phyloP scores from a whole-genome alignment of 169 alveolate genomes.

The Plasmodium chabaudi region DNA sequence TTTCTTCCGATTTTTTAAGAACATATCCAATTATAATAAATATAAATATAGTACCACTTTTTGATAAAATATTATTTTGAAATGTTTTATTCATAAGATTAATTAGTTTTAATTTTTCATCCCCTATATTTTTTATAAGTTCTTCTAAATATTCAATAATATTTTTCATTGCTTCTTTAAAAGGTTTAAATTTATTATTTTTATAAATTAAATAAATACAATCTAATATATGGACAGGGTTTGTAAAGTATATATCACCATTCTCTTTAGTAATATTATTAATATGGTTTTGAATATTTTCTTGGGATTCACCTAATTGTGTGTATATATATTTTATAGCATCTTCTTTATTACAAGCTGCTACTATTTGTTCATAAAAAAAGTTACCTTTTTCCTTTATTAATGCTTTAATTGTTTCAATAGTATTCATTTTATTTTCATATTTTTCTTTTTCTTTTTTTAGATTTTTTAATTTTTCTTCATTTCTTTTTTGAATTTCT shows the following conservation, averaged over 20 bases:
- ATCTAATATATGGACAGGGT: constrained; percentile 16
- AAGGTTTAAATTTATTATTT: constrained; percentile 38
- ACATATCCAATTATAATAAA: constrained; percentile 59
- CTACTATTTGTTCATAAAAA: constrained; percentile 44
- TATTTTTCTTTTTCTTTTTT: constrained; percentile 27
- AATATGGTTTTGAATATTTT: not conserved
- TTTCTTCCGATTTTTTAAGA: constrained; percentile 42
- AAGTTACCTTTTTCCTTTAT: constrained; percentile 41
- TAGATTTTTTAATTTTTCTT: constrained; percentile 31
- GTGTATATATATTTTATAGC: constrained; percentile 36
- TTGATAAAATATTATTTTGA: constrained; percentile 64
- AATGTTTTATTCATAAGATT: constrained; percentile 54
- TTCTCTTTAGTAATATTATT: not conserved
- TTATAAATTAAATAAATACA: constrained; percentile 49
- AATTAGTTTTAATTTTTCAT: constrained; percentile 45
- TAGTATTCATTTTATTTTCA: constrained; percentile 17
- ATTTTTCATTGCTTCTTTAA: constrained; percentile 43
- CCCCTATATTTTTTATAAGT: constrained; percentile 38
- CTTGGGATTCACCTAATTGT: constrained; percentile 19
- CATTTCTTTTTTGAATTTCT: constrained; percentile 25
- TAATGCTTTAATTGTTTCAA: constrained; percentile 24
- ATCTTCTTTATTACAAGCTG: constrained; percentile 28
- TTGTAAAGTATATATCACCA: not conserved
- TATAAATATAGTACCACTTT: constrained; percentile 54
- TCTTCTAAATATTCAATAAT: constrained; percentile 52